Evolutionary conservation across 1,139 yeast genomes (phyloP), one percentile per base, ranked within the genome.

Genomic region (Blastobotrys serpentis): DNA sequence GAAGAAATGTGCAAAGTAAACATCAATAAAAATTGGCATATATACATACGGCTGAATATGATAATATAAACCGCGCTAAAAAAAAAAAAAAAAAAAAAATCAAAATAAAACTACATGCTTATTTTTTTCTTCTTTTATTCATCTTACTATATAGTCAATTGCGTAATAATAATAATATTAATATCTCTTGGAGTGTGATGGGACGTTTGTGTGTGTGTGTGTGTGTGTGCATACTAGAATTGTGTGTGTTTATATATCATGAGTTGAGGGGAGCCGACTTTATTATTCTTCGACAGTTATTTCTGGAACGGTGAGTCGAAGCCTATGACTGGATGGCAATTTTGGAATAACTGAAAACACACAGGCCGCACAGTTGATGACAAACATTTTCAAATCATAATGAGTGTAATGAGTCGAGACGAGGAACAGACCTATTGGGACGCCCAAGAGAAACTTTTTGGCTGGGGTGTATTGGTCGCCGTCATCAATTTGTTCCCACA

Each of bases 401-500:
- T 82, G 84, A 23, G 95, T 82, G 67, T 90, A 92, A 67, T 92
- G 98, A 1, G 98, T 90, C 51, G 95, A 82, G 46, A 89, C 75
- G 59, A 92, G 75, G 62, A 92, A 92, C 62, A 92, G 75, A 7
- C 81, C 84, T 57, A 92, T 86, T 34, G 98, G 98, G 13, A 92
- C 96, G 52, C 87, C 81, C 72, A 90, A 79, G 59, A 92, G 74
- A 64, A 89, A 92, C 69, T 92, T 92, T 74, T 92, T 89, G 22
- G 96, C 83, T 4, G 98, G 98, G 0, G 98, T 92, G 67, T 90
- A 92, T 67, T 89, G 95, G 64, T 89, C 97, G 53, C 98, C 98
- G 61, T 90, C 84, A 68, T 92, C 97, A 56, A 92, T 84, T 69
- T 92, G 98, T 69, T 92, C 98, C 98, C 98, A 92, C 97, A 92